Evolutionary conservation across 129 eudicot genomes (phyloP), one percentile per base, ranked within the genome.

Genomic region (Chrysanthemum seticuspe): DNA sequence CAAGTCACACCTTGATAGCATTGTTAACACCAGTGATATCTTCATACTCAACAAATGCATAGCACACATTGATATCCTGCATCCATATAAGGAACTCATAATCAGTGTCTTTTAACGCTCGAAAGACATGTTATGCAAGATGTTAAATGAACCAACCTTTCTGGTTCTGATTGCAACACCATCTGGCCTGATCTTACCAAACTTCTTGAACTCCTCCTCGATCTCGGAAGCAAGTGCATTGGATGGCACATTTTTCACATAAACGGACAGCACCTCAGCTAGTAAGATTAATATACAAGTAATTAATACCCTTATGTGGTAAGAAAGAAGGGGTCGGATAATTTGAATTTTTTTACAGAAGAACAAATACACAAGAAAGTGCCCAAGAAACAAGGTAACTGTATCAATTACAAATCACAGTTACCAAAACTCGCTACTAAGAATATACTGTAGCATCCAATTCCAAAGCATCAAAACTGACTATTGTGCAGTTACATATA

Each of bases 11-110:
- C 97, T 94, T 86, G 15, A 94, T 88, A 67, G 98, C 98, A 81
- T 88, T 90, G 51, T 94, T 91, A 62, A 90, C 98, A 16, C 93
- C 88, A 1, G 83, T 66, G 56, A 86, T 76, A 72, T 94, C 97
- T 77, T 90, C 93, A 80, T 80, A 94, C 82, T 94, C 98, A 13
- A 94, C 98, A 80, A 94, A 94, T 23, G 98, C 98, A 74, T 94
- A 94, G 79, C 93, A 90, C n/a, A 78, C 97, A 76, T 88, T 96
- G 27, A 85, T 81, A 74, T 94, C 98, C 97, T 94, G 95, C 78
- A 76, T 64, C 76, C 69, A 57, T 31, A 10, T 49, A 34, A 59
- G 62, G 23, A 21, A 60, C 52, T 63, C 57, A 44, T 23, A 27
- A 70, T 61, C 52, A 76, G 13, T 9, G 19, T 78, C 52, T 78